Evolutionary conservation across 257 asterid species (phyloP).

Genomic region (Plectranthus barbatus): DNA sequence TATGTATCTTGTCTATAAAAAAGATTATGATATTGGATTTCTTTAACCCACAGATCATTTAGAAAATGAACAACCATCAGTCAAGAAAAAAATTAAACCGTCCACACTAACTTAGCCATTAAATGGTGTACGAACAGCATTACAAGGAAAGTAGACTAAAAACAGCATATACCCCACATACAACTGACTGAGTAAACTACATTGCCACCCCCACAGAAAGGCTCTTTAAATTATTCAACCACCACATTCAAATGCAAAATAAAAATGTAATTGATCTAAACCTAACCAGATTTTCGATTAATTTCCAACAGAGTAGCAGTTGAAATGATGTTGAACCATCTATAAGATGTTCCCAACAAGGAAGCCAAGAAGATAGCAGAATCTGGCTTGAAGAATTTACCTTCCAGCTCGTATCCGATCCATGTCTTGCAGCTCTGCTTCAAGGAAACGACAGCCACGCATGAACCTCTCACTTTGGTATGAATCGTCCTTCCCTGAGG

Average conservation of each 20-base stretch:
- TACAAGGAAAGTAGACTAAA: not conserved
- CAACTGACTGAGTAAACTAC: conserved; percentile 24
- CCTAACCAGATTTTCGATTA: conserved; percentile 15
- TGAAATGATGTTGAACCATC: not conserved
- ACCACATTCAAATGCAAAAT: conserved; percentile 26
- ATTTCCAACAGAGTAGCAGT: not conserved
- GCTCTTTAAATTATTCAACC: conserved; percentile 25
- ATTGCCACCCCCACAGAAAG: conserved; percentile 18
- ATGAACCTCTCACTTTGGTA: conserved; percentile 74
- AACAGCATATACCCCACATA: conserved; percentile 33
- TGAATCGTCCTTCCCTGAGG: conserved; percentile 67
- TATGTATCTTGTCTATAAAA: no score
- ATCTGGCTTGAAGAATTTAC: conserved; percentile 25
- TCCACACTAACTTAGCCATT: no score
- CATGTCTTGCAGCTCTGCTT: conserved; percentile 94
- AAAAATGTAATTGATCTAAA: conserved; percentile 18
- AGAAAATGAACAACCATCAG: no score
- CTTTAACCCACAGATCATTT: not conserved
- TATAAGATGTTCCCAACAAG: not conserved
- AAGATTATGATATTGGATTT: no score
- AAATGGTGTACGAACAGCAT: no score
- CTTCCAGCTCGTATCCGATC: conserved; percentile 75
- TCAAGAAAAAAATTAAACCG: no score
- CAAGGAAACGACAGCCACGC: conserved; percentile 95
- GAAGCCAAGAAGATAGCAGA: not conserved